Base-by-base conservation (phyloP, 1,284 basidiomycete genomes). In the Naganishia albida region DNA sequence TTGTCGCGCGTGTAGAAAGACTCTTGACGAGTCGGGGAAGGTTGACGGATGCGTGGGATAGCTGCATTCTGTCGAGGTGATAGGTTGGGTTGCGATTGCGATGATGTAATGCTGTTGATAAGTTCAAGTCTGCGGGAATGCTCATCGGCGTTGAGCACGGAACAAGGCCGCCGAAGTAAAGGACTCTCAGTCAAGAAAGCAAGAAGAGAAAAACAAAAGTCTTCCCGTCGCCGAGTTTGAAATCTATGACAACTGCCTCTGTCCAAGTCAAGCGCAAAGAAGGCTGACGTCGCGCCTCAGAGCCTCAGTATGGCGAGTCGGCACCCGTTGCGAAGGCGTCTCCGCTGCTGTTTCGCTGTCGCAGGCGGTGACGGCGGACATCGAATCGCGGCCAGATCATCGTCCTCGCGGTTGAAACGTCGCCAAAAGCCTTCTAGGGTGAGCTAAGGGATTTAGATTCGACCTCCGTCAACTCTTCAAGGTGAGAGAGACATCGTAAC, bases 11-110 rank as follows among this genome's bases (percentile, higher is more conserved):
- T 49, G 64, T 67, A 51, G 70, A 68, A 18, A 79, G 72, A 0
- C 74, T 71, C 40, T 70, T 70, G 44, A 77, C 70, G n/a, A 79
- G 67, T 2, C 78, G 73, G 18, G 73, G 74, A 18, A 77, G 68
- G 65, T 79, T 79, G 64, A 78, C 40, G 12, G 70, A 71, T 0
- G 72, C 67, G 10, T 70, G 59, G 2, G 76, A 73, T 2, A 75
- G 70, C 23, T 63, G 65, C 67, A 71, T 69, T 10, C 7, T 54
- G 56, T 20, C 2, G 30, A 15, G 30, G 20, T 23, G 26, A 34
- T 46, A 50, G n/a, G 28, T 26, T 7, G 30, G 34, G 38, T n/a
- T 39, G 34, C 2, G 42, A 1, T 13, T 20, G 25, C 26, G 46
- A 28, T 38, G 7, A 38, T 15, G 34, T 44, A 42, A 43, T 28